Evolutionary conservation across 495 filamentous ascomycete species (phyloP).

Genomic region (Tuber melanosporum): DNA sequence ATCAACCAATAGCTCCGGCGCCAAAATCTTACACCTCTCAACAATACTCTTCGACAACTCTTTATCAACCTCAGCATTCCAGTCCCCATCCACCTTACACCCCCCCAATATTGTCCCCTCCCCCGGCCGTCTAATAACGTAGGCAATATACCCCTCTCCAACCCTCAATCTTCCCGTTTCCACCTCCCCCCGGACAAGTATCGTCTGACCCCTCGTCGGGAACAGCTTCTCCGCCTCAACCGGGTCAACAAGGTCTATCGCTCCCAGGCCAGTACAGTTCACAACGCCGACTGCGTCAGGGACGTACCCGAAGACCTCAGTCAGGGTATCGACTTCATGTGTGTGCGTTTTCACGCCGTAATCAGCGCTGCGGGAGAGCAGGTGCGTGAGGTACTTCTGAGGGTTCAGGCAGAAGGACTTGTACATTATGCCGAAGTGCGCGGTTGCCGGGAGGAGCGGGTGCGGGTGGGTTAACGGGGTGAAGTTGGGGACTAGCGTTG

Average conservation of each 20-base stretch:
- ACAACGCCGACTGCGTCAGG: conserved; percentile 27
- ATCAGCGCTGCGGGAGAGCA: conserved; percentile 29
- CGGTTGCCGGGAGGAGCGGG: conserved; percentile 21
- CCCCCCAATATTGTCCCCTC: conserved; percentile 39
- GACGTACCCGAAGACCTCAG: conserved; percentile 28
- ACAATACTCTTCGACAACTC: conserved; percentile 27
- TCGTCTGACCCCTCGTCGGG: conserved; percentile 39
- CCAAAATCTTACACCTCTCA: conserved; percentile 31
- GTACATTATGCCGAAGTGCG: conserved; percentile 24
- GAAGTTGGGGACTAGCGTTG: conserved; percentile 22
- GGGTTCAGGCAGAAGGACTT: conserved; percentile 39
- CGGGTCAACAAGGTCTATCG: conserved; percentile 17
- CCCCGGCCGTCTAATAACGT: conserved; percentile 34
- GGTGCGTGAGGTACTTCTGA: conserved; percentile 29
- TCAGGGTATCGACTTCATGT: conserved; percentile 29
- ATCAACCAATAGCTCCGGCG: conserved; percentile 37
- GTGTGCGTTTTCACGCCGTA: conserved; percentile 36
- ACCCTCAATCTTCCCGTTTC: conserved; percentile 13
- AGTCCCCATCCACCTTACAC: conserved; percentile 34
- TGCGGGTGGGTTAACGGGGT: conserved; percentile 4
- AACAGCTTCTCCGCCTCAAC: conserved; percentile 26
- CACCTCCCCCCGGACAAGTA: conserved; percentile 36
- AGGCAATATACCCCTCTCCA: conserved; percentile 35
- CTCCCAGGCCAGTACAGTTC: conserved; percentile 39
- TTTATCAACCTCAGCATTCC: conserved; percentile 30